Evolutionary conservation across 2,329 filamentous ascomycete species (phyloP), one percentile per base, ranked within the genome.

Genomic region (Cladophialophora exuberans): DNA sequence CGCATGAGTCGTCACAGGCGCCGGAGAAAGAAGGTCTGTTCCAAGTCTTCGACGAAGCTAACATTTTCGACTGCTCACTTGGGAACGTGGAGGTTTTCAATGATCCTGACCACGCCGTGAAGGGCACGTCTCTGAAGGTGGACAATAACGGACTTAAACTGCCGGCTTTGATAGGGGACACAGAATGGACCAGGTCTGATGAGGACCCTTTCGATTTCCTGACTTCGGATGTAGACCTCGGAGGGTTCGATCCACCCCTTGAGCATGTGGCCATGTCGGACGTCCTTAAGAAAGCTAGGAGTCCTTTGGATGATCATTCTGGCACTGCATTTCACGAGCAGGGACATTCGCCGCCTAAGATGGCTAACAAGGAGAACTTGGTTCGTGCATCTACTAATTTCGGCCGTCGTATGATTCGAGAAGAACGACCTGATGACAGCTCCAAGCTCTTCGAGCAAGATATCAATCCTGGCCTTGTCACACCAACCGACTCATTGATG

Each of bases 261-360:
- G 39, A 54, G 33, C 54, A 59, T 31, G 56, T 59, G 26, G 38
- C 59, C 20, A 38, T 59, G 47, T 48, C 46, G 18, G 59, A 62
- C 42, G 50, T 59, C 17, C 23, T 52, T 20, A 55, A 41, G 26
- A 47, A 59, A 22, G 36, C 15, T 15, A 43, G 46, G 31, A 26
- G 28, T 4, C 18, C 49, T 11, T 51, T 47, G 15, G 23, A 46
- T 4, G 43, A 31, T 3, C 18, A 30, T n/a, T 39, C 35, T 33
- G 56, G 20, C 44, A 57, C 23, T 51, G 38, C 33, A 10, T 23
- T 42, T 22, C 51, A 53, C 35, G 10, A 42, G 25, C 11, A 28
- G 18, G 26, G 31, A 20, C 9, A 22, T 25, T 31, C 35, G 18
- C 13, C 3, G 30, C n/a, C 42, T 26, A 25, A 33, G 3, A 26